Conservation (phyloP, 495 filamentous ascomycete species). For the Aspergillus egyptiacus region DNA sequence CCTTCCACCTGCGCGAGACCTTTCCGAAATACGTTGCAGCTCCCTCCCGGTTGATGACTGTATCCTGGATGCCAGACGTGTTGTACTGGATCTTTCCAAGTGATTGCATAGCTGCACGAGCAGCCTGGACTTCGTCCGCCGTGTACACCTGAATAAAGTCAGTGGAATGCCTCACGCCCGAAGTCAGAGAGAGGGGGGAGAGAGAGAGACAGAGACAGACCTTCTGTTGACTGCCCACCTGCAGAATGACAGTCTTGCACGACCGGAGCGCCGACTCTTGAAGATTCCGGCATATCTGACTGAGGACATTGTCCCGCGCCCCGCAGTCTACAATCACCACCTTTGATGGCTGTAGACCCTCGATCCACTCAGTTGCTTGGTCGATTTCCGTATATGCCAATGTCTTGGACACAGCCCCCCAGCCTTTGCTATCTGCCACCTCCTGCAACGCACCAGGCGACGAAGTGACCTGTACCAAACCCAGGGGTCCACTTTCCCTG, state of each 20-base stretch:
- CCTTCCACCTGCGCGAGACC: neutral
- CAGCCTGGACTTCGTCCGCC: neutral
- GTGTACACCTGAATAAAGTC: neutral
- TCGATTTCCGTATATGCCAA: neutral
- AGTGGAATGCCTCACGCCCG: neutral
- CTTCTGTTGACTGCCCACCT: neutral
- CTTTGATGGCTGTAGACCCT: neutral
- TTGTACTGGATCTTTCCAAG: slow-evolving; percentile 1
- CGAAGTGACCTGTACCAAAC: slow-evolving; percentile 26
- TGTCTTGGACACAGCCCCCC: neutral
- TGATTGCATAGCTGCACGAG: neutral
- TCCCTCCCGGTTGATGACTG: neutral
- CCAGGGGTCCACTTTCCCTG: slow-evolving; percentile 15
- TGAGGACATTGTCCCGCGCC: neutral
- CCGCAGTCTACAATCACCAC: neutral
- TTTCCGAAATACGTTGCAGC: neutral
- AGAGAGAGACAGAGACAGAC: neutral
- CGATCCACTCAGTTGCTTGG: neutral
- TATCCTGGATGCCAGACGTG: slow-evolving; percentile 2
- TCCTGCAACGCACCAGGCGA: slow-evolving; percentile 18
- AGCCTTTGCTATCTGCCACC: slow-evolving; percentile 19
- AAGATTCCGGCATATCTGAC: neutral
- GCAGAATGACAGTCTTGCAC: neutral
- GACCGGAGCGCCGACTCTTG: neutral
- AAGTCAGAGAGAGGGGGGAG: neutral